A percentile compares a stretch with the other conserved stretches of the same genome.
These are phyloP conservation scores for Stylosanthes scabra DNA, from an alignment of 331 rosid genomes.

Conservation along the genomic window DNA sequence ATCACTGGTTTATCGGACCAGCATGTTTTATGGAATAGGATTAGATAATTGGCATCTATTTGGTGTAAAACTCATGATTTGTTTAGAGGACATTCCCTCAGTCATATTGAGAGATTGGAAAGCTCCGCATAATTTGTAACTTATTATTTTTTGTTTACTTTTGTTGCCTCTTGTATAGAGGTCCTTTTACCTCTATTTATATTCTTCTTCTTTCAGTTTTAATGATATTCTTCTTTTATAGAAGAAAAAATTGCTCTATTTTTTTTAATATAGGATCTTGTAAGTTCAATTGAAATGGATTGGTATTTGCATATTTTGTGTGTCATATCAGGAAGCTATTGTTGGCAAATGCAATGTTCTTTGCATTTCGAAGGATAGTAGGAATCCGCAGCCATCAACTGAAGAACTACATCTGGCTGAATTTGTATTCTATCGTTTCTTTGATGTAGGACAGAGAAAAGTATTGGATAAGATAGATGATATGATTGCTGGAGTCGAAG, in stretches of 20 bases:
- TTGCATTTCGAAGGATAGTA: constrained; percentile 69
- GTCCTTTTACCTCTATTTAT: no score
- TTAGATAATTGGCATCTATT: no score
- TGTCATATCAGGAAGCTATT: constrained; percentile 76
- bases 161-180: no score
- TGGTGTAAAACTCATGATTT: no score
- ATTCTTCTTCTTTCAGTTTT: no score
- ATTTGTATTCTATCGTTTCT: constrained; percentile 71
- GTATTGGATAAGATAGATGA: constrained; percentile 62
- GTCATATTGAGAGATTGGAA: no score
- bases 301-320: constrained; percentile 23
- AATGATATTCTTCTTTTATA: no score
- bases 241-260: not conserved
- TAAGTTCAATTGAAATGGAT: constrained; percentile 11
- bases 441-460: constrained; percentile 64
- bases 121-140: no score
- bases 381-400: constrained; percentile 65
- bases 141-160: no score
- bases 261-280: not conserved
- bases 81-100: no score
- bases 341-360: constrained; percentile 91
- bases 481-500: constrained; percentile 65
- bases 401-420: constrained; percentile 70
- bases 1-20: no score
- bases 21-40: no score